Conservation (phyloP, 2,329 filamentous ascomycete species). For the Aspergillus brasiliensis region DNA sequence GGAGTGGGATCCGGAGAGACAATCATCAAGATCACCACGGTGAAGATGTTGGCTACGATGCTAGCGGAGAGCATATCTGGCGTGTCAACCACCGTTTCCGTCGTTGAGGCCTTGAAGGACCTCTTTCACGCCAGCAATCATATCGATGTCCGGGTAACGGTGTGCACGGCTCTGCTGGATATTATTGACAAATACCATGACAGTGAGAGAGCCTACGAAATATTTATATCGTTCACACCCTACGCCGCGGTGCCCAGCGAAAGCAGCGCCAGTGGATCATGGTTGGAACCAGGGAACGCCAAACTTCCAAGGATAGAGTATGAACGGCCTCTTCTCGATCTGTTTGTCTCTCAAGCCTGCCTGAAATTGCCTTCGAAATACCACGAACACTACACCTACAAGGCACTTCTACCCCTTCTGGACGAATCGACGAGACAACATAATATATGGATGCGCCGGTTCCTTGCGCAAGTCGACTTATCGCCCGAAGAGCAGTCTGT, state of each 20-base stretch:
- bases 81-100: neutral
- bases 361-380: neutral
- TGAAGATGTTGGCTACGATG: neutral
- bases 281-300: neutral
- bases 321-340: neutral
- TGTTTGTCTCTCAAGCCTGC: neutral
- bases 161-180: neutral
- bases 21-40: neutral
- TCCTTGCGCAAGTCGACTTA: neutral
- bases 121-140: neutral
- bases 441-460: neutral
- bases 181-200: neutral
- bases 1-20: neutral
- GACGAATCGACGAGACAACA: neutral
- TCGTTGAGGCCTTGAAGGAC: neutral
- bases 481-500: neutral
- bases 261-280: neutral
- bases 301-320: neutral
- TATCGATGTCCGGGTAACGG: neutral
- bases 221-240: neutral
- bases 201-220: neutral
- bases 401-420: neutral
- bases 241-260: neutral
- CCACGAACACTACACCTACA: neutral
- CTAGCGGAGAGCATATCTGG: neutral